These are phyloP conservation scores for Metschnikowia orientalis DNA, from an alignment of 805 yeast genomes.

Conservation along the genomic window DNA sequence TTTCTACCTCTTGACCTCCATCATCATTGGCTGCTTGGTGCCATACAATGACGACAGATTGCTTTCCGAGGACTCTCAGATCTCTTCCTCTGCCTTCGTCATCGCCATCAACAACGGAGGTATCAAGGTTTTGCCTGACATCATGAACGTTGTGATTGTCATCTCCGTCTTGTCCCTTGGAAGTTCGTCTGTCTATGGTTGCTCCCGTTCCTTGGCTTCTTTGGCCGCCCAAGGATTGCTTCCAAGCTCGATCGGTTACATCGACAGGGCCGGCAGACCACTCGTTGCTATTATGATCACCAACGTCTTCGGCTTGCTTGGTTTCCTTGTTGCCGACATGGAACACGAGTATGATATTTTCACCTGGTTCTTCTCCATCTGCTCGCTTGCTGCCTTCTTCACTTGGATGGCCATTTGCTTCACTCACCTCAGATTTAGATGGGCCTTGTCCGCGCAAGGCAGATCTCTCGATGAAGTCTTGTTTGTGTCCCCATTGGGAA, in stretches of 20 bases:
- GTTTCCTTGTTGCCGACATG: slow-evolving; percentile 32
- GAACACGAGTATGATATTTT: slow-evolving; percentile 30
- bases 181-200: slow-evolving; percentile 27
- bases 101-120: slow-evolving; percentile 28
- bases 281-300: slow-evolving; percentile 51
- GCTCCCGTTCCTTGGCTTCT: slow-evolving; percentile 58
- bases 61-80: slow-evolving; percentile 16
- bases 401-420: slow-evolving; percentile 39
- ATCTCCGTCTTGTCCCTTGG: slow-evolving; percentile 29
- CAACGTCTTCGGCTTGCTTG: slow-evolving; percentile 38
- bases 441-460: slow-evolving; percentile 33
- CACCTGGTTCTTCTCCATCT: slow-evolving; percentile 39
- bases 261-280: slow-evolving; percentile 68
- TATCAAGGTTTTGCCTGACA: slow-evolving; percentile 23
- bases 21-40: slow-evolving; percentile 49
- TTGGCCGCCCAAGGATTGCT: slow-evolving; percentile 61
- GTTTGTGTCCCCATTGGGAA: slow-evolving; percentile 33
- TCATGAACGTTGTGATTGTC: slow-evolving; percentile 27
- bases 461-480: slow-evolving; percentile 32
- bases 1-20: slow-evolving; percentile 46
- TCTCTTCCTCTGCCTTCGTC: slow-evolving; percentile 27
- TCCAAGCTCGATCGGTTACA: slow-evolving; percentile 54
- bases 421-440: slow-evolving; percentile 39
- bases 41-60: slow-evolving; percentile 39
- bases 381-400: slow-evolving; percentile 39